Conservation (phyloP, 2,329 filamentous ascomycete genomes). For the Beauveria medogensis region DNA sequence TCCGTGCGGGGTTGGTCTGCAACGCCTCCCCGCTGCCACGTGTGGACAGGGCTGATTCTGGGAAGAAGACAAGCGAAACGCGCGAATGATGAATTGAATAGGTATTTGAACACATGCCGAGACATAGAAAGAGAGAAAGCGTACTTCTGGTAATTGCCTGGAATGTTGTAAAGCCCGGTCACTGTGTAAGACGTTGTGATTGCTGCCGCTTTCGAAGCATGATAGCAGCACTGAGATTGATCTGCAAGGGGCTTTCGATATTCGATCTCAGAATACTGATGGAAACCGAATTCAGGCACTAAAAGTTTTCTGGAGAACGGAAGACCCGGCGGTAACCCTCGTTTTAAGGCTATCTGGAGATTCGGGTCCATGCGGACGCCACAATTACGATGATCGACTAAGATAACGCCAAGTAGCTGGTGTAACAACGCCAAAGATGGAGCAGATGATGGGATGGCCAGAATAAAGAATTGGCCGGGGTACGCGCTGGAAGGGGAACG, state of each 20-base stretch:
- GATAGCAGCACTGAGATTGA: too few relatives aligned
- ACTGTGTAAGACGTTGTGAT: too few relatives aligned
- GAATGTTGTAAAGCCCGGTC: too few relatives aligned
- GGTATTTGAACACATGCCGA: neutral
- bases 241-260: too few relatives aligned
- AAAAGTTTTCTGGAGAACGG: neutral
- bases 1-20: neutral
- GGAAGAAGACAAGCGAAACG: neutral
- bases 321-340: neutral
- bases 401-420: neutral
- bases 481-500: neutral
- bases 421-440: neutral
- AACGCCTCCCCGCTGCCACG: neutral
- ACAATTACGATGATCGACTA: neutral
- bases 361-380: neutral
- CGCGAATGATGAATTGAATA: neutral
- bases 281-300: too few relatives aligned
- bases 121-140: neutral
- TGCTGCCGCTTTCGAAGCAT: too few relatives aligned
- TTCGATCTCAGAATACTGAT: too few relatives aligned
- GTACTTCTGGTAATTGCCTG: too few relatives aligned
- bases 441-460: neutral
- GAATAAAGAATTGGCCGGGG: neutral
- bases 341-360: neutral
- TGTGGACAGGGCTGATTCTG: neutral